These are phyloP conservation scores for Boletus pseudo-olivaceus DNA, from an alignment of 768 basidiomycete species.

Conservation along the genomic window DNA sequence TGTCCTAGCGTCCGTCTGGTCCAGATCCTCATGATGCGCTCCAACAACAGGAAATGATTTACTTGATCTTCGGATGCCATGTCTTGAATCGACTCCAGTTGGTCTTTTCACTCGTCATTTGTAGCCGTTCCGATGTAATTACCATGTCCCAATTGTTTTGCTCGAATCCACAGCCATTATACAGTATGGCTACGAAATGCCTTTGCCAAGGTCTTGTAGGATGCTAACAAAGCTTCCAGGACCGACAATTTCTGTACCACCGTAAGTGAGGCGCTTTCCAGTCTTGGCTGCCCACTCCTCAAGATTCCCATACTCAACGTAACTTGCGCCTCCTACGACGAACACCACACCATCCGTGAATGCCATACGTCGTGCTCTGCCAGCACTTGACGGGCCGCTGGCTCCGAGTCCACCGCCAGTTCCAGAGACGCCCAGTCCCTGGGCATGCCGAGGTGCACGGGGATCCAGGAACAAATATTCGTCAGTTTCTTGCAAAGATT, in stretches of 20 bases:
- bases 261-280: constrained; percentile 87
- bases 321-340: constrained; percentile 93
- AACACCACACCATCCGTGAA: constrained; percentile 91
- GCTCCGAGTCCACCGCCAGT: constrained; percentile 41
- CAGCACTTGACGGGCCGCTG: constrained; percentile 31
- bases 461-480: constrained; percentile 95
- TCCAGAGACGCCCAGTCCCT: constrained; percentile 47
- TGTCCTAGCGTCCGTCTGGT: constrained; percentile 67
- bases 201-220: constrained; percentile 61
- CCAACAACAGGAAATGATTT: constrained; percentile 51
- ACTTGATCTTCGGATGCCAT: neutral
- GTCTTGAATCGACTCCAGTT: neutral
- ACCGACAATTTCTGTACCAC: constrained; percentile 92
- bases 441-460: constrained; percentile 60
- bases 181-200: constrained; percentile 21
- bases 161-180: constrained; percentile 40
- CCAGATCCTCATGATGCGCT: constrained; percentile 70
- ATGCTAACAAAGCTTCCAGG: constrained; percentile 80
- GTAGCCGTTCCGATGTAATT: constrained; percentile 7
- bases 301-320: constrained; percentile 96
- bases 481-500: constrained; percentile 94
- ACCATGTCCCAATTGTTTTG: neutral
- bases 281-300: constrained; percentile 87
- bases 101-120: constrained; percentile 6
- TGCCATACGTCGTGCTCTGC: constrained; percentile 59